Conservation (phyloP, 352 stramenopile genomes). For the Phytophthora nicotianae region DNA sequence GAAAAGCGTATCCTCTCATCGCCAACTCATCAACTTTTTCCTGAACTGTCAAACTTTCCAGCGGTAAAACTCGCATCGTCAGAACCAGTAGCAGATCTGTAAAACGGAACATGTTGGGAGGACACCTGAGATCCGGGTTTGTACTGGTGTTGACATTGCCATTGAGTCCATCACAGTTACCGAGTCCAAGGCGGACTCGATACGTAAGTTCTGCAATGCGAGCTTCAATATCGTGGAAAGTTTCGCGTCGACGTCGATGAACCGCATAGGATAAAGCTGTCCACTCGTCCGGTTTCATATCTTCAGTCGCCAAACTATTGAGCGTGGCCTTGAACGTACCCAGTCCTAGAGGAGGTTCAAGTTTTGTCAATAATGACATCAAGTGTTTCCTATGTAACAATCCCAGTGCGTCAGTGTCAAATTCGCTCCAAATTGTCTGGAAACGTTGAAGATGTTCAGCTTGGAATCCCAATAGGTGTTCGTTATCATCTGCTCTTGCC, state of each 20-base stretch:
- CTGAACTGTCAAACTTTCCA: slow-evolving; percentile 75
- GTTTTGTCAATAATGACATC: slow-evolving; percentile 53
- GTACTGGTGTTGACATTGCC: slow-evolving; percentile 20
- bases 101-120: slow-evolving; percentile 76
- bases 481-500: slow-evolving; percentile 61
- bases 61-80: slow-evolving; percentile 63
- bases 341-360: slow-evolving; percentile 65
- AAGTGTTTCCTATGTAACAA: slow-evolving; percentile 79
- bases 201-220: slow-evolving; percentile 70
- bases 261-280: slow-evolving; percentile 33
- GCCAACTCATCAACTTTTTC: slow-evolving; percentile 87
- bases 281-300: slow-evolving; percentile 39
- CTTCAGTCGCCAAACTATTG: slow-evolving; percentile 37
- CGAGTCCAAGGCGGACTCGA: slow-evolving; percentile 64
- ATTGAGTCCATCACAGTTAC: slow-evolving; percentile 48
- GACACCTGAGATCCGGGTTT: slow-evolving; percentile 33
- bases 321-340: slow-evolving; percentile 45
- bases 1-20: slow-evolving; percentile 70
- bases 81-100: slow-evolving; percentile 76
- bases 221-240: slow-evolving; percentile 76
- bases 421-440: slow-evolving; percentile 74
- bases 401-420: slow-evolving; percentile 73
- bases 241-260: slow-evolving; percentile 53
- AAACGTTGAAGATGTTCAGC: slow-evolving; percentile 67
- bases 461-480: slow-evolving; percentile 69